A percentile compares a stretch with the other conserved stretches of the same genome.
Conservation (phyloP, 495 filamentous ascomycete species). For the Penicillium cinerascens region DNA sequence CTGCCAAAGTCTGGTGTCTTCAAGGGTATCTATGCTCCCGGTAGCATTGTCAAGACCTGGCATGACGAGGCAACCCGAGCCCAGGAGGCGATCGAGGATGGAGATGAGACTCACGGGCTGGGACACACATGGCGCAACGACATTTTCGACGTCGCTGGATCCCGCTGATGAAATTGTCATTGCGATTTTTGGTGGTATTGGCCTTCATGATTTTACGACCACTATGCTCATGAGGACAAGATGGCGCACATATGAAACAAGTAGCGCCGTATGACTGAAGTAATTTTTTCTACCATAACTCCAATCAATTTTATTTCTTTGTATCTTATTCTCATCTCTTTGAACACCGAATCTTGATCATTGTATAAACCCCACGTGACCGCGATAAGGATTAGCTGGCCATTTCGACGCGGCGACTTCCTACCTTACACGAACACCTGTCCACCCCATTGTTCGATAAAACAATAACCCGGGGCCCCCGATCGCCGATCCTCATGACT, state of each 20-base stretch:
- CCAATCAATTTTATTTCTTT: background rate
- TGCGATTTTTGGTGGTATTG: background rate
- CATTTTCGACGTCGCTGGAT: conserved; percentile 66
- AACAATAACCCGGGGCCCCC: background rate
- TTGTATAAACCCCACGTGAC: conserved; percentile 23
- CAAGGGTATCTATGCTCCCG: conserved; percentile 79
- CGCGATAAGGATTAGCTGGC: conserved; percentile 24
- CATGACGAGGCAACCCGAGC: conserved; percentile 71
- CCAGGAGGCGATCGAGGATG: conserved; percentile 57
- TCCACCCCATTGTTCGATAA: background rate
- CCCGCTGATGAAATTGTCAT: background rate
- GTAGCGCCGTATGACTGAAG: background rate
- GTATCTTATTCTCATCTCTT: background rate
- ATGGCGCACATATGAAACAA: conserved; percentile 1
- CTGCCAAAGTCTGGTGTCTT: conserved; percentile 67
- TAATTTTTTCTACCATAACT: background rate
- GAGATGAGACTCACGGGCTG: conserved; percentile 42
- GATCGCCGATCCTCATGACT: conserved; percentile 10
- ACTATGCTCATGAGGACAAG: background rate
- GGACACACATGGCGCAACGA: conserved; percentile 69
- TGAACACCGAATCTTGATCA: background rate
- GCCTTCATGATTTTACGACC: conserved; percentile 8
- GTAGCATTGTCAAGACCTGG: conserved; percentile 83
- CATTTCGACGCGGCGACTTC: conserved; percentile 10
- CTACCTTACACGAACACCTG: background rate